phyloP scores from a whole-genome alignment of 2,329 filamentous ascomycete species.

The Rhynchosporium graminicola region DNA sequence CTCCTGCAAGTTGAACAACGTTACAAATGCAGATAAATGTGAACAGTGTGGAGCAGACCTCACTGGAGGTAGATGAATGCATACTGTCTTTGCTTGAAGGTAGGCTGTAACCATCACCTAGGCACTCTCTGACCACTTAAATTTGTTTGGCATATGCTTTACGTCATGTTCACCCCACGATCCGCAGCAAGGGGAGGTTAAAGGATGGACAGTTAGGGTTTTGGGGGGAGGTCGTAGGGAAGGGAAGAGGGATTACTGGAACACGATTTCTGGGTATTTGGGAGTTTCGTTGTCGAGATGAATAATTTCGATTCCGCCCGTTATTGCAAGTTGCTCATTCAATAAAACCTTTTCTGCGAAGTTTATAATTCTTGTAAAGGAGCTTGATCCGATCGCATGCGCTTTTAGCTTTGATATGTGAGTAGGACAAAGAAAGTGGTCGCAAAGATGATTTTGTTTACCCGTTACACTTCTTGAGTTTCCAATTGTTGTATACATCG shows the following conservation, averaged over 20 bases:
- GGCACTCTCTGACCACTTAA: too few species aligned
- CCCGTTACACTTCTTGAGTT: too few species aligned
- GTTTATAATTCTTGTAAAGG: neutral
- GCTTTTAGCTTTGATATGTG: too few species aligned
- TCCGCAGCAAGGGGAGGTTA: neutral
- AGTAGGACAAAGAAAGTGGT: neutral
- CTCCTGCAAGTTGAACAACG: too few species aligned
- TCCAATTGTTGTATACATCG: too few species aligned
- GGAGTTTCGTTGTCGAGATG: neutral
- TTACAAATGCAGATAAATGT: too few species aligned
- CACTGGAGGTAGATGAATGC: too few species aligned
- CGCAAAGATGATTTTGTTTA: neutral
- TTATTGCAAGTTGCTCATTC: neutral
- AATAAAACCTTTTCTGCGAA: neutral
- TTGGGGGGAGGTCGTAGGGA: neutral
- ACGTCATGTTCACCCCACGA: neutral
- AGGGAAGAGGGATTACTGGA: neutral
- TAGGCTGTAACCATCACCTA: too few species aligned
- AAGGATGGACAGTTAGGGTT: neutral
- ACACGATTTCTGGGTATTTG: neutral
- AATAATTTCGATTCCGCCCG: neutral
- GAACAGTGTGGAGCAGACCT: too few species aligned
- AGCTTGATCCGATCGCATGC: neutral
- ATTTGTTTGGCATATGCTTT: too few species aligned
- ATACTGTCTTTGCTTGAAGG: too few species aligned